Conservation (phyloP, 140 eudicot species). For the Oenanthe javanica region DNA sequence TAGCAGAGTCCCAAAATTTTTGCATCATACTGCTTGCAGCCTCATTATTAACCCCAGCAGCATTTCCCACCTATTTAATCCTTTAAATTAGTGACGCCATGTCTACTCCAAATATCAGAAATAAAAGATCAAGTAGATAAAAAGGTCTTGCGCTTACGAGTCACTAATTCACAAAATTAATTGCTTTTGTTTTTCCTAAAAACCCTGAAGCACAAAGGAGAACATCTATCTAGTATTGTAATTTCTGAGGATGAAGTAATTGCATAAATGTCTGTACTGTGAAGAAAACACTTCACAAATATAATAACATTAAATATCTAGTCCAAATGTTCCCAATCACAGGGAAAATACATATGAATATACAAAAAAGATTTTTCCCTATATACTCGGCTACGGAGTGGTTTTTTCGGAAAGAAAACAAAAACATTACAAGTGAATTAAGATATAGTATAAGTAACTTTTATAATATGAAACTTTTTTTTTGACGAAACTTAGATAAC, state of each 20-base stretch:
- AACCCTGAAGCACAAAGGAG: neutral
- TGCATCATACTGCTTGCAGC: conserved; percentile 83
- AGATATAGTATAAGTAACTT: neutral
- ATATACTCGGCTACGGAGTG: neutral
- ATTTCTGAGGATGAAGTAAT: neutral
- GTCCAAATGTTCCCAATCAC: neutral
- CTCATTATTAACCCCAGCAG: conserved; percentile 66
- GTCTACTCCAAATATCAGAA: conserved; percentile 12
- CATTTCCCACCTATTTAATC: conserved; percentile 61
- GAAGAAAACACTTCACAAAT: neutral
- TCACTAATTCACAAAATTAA: neutral
- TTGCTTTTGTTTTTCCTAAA: neutral
- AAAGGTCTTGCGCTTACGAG: neutral
- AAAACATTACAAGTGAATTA: neutral
- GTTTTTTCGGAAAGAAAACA: neutral
- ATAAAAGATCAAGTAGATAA: neutral
- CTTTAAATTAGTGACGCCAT: neutral
- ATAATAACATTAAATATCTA: neutral
- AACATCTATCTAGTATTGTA: neutral
- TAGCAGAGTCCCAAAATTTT: conserved; percentile 95
- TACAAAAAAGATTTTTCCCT: neutral
- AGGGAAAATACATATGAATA: neutral
- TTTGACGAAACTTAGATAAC: neutral
- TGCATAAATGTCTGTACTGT: neutral
- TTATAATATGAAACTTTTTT: neutral